Evolutionary conservation across 495 filamentous ascomycete genomes (phyloP).

Genomic region (Neurospora discreta): DNA sequence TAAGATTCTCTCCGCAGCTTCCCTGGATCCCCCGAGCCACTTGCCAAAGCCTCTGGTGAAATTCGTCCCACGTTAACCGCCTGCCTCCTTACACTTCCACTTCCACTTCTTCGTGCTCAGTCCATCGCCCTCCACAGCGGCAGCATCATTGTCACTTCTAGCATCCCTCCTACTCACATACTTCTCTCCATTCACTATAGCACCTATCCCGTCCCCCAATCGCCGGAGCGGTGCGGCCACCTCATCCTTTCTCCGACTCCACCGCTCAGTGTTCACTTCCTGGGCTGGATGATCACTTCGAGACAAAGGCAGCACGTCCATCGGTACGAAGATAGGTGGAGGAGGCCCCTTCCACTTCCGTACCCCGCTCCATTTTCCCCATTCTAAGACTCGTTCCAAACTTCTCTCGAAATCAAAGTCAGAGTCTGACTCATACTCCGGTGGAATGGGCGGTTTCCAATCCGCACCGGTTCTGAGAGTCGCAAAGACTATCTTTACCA

Average conservation of each 20-base stretch:
- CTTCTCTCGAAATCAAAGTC: not conserved
- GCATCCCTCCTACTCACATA: not conserved
- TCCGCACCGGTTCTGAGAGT: not conserved
- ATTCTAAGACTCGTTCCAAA: not conserved
- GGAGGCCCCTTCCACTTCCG: not conserved
- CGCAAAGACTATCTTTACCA: not conserved
- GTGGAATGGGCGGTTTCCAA: not conserved
- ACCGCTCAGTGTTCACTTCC: too few species aligned
- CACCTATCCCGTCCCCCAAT: not conserved
- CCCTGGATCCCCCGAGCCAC: not conserved
- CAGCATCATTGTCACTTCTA: not conserved
- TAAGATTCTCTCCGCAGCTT: not conserved
- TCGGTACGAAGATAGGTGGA: not conserved
- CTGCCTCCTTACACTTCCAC: not conserved
- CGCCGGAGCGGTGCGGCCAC: not conserved
- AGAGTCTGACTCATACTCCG: not conserved
- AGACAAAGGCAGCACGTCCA: not conserved
- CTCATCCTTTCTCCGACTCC: not conserved
- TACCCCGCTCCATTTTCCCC: not conserved
- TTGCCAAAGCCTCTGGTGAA: not conserved
- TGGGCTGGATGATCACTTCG: too few species aligned
- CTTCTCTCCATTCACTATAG: not conserved
- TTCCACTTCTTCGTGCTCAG: not conserved
- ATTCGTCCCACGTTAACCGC: not conserved
- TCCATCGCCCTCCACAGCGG: not conserved